Percentiles rank a stretch among this genome's conserved stretches.
Conservation (phyloP, 2,329 filamentous ascomycete genomes). For the Magnaporthiopsis poae region DNA sequence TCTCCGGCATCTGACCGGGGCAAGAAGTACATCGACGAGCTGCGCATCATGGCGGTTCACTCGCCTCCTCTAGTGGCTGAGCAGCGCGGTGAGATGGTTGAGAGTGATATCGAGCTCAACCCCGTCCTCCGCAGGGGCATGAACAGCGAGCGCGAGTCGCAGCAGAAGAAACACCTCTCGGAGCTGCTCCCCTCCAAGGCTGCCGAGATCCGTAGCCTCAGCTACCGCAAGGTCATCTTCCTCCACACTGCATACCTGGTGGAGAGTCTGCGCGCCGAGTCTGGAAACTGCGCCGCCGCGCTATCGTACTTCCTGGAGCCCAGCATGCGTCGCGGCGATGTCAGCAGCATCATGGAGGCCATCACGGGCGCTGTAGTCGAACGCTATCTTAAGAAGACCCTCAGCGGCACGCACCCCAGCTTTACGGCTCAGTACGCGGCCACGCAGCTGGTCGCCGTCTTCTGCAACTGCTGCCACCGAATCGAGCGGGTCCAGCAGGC, state of each 20-base stretch:
- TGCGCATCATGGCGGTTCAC: slow-evolving; percentile 75
- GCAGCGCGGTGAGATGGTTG: slow-evolving; percentile 76
- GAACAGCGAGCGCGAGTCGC: slow-evolving; percentile 63
- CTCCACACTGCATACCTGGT: slow-evolving; percentile 82
- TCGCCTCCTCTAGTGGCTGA: slow-evolving; percentile 81
- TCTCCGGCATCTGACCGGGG: slow-evolving; percentile 63
- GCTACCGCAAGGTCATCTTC: slow-evolving; percentile 85
- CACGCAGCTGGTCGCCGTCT: slow-evolving; percentile 72
- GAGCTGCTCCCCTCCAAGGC: slow-evolving; percentile 67
- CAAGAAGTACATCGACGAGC: slow-evolving; percentile 62
- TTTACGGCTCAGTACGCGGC: slow-evolving; percentile 93
- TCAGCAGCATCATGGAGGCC: slow-evolving; percentile 55
- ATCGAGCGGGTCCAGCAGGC: slow-evolving; percentile 85
- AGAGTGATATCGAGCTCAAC: slow-evolving; percentile 95
- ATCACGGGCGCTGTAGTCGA: slow-evolving; percentile 61
- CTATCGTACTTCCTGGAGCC: slow-evolving; percentile 92
- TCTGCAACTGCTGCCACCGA: slow-evolving; percentile 84
- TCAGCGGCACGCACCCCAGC: slow-evolving; percentile 58
- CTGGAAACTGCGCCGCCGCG: slow-evolving; percentile 82
- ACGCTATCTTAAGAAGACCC: slow-evolving; percentile 66
- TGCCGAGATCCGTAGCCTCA: slow-evolving; percentile 68
- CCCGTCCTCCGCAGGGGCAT: slow-evolving; percentile 82
- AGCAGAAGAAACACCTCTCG: slow-evolving; percentile 70
- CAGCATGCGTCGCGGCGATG: slow-evolving; percentile 58
- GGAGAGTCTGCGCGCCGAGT: slow-evolving; percentile 74